These are phyloP conservation scores for Trypanosoma melophagium DNA, from an alignment of 208 protist genomes.

Conservation along the genomic window DNA sequence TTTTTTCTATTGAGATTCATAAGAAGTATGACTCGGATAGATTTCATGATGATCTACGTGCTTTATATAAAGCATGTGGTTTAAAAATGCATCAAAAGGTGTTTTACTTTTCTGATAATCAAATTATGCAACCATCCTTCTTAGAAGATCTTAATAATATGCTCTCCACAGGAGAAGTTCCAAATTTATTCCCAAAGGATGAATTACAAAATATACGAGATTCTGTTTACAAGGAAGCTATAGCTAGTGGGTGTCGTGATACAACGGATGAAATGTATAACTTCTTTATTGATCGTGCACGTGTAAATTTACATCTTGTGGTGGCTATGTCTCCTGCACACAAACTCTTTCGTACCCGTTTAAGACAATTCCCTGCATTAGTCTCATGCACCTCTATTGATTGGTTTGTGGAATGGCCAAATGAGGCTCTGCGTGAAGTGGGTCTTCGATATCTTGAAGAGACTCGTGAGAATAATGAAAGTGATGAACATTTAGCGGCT, in stretches of 20 bases:
- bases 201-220: conserved; percentile 94
- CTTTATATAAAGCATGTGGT: conserved; percentile 94
- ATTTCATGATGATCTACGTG: conserved; percentile 97
- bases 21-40: conserved; percentile 95
- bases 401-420: conserved; percentile 98
- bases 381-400: conserved; percentile 98
- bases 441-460: conserved; percentile 84
- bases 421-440: conserved; percentile 95
- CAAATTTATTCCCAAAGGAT: conserved; percentile 97
- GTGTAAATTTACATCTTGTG: conserved; percentile 95
- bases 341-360: conserved; percentile 93
- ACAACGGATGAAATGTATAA: conserved; percentile 92
- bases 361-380: conserved; percentile 98
- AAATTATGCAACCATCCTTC: conserved; percentile 96
- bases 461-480: conserved; percentile 85
- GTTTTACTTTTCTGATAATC: conserved; percentile 98
- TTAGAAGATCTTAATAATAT: conserved; percentile 98
- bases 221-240: conserved; percentile 89
- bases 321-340: conserved; percentile 97
- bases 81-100: conserved; percentile 94
- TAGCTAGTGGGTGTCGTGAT: conserved; percentile 85
- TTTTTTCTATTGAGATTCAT: conserved; percentile 97
- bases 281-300: conserved; percentile 96
- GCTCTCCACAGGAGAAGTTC: conserved; percentile 96
- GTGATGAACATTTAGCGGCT: conserved; percentile 71